Conservation (phyloP, 2,329 filamentous ascomycete genomes). For the Aspergillus quadrilineatus region DNA sequence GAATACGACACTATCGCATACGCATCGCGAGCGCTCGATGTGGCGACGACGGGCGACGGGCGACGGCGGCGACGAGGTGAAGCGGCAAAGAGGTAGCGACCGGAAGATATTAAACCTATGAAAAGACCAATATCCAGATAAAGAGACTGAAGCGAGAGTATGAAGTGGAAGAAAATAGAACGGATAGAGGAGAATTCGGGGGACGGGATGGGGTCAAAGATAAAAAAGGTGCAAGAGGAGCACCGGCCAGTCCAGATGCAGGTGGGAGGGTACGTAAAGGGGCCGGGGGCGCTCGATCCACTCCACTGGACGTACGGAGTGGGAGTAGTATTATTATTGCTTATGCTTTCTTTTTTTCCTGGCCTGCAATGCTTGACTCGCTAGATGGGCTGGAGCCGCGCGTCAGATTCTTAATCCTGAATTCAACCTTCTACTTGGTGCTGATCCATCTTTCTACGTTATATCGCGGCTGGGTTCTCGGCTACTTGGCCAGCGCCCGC, state of each 20-base stretch:
- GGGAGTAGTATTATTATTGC: no score
- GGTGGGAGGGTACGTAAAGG: neutral
- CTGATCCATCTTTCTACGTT: neutral
- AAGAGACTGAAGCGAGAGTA: neutral
- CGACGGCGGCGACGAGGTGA: neutral
- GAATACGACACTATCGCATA: slow-evolving; percentile 19
- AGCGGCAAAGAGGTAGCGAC: slow-evolving; percentile 5
- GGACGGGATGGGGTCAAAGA: neutral
- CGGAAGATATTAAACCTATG: neutral
- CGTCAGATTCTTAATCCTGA: slow-evolving; percentile 7
- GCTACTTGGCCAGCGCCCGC: no score
- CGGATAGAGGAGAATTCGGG: neutral
- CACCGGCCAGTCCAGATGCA: slow-evolving; percentile 3
- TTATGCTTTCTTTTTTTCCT: no score
- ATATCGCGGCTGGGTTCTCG: no score
- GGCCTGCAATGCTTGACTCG: neutral
- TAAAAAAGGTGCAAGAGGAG: slow-evolving; percentile 1
- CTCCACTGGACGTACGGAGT: neutral
- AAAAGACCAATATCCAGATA: no score
- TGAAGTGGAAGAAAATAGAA: neutral
- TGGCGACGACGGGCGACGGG: slow-evolving; percentile 16
- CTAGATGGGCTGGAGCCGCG: slow-evolving; percentile 2
- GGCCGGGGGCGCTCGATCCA: slow-evolving; percentile 1
- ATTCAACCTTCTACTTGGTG: neutral
- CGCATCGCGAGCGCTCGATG: slow-evolving; percentile 18